Conservation (phyloP, 768 basidiomycete genomes). For the Suillus tomentosus region DNA sequence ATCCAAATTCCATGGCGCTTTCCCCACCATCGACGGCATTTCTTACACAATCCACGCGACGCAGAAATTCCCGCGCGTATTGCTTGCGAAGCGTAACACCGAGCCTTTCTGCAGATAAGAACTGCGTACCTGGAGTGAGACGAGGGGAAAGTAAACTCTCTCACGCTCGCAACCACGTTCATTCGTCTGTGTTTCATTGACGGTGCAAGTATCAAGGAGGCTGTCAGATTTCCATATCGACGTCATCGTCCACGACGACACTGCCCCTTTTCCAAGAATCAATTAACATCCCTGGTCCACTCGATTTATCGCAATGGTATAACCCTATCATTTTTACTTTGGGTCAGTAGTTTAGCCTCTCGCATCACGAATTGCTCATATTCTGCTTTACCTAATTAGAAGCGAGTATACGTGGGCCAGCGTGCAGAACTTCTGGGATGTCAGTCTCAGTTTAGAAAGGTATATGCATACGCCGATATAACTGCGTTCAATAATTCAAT, state of each 20-base stretch:
- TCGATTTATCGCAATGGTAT: no score
- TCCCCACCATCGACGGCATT: neutral
- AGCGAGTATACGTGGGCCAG: neutral
- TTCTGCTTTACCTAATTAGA: neutral
- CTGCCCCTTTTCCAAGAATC: neutral
- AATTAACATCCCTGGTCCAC: neutral
- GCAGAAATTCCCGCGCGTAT: neutral
- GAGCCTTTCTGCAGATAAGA: neutral
- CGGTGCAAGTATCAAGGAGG: neutral
- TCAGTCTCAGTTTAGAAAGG: neutral
- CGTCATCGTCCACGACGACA: neutral
- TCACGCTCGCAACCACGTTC: no score
- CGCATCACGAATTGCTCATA: neutral
- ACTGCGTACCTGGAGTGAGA: neutral
- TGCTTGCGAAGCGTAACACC: neutral
- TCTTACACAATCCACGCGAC: neutral
- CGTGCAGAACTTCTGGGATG: neutral
- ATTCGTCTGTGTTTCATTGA: neutral
- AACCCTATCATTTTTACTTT: neutral
- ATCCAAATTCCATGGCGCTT: neutral
- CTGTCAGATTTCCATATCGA: neutral
- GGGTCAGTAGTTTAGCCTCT: neutral
- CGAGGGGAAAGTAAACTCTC: neutral
- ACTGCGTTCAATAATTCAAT: neutral
- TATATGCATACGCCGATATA: conserved; percentile 35